Evolutionary conservation across 352 stramenopile species (phyloP).

Genomic region (Pythium utonaiense): DNA sequence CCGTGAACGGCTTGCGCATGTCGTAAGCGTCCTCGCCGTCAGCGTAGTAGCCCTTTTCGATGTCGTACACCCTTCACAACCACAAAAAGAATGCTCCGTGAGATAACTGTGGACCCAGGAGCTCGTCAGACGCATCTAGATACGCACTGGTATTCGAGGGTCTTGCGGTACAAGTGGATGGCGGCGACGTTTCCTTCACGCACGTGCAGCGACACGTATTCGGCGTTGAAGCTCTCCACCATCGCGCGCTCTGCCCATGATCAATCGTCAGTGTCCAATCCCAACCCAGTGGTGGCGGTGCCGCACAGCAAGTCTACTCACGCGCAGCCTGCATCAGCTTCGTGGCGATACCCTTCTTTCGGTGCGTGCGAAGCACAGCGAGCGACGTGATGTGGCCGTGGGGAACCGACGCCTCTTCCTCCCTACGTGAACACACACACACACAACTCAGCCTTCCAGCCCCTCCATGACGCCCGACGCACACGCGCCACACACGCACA

Average conservation of each 20-base stretch:
- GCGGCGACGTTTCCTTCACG: constrained; percentile 97
- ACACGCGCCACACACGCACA: constrained; percentile 86
- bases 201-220: constrained; percentile 99
- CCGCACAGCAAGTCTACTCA: constrained; percentile 29
- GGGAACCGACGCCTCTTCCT: constrained; percentile 28
- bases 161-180: constrained; percentile 98
- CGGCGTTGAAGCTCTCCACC: constrained; percentile 96
- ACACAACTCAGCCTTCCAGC: constrained; percentile 5
- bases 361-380: constrained; percentile 95
- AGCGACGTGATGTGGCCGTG: constrained; percentile 99
- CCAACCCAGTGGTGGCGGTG: neutral
- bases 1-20: constrained; percentile 95
- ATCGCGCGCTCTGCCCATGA: constrained; percentile 87
- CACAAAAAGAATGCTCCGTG: neutral
- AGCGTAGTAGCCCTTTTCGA: constrained; percentile 99
- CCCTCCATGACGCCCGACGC: no score
- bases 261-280: neutral
- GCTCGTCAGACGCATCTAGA: no score
- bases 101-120: neutral
- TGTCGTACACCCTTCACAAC: constrained; percentile 90
- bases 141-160: constrained; percentile 95
- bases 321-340: constrained; percentile 96
- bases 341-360: constrained; percentile 96
- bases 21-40: constrained; percentile 99
- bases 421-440: constrained; percentile 8